Base-by-base conservation (phyloP, 2,329 filamentous ascomycete genomes). In the Monosporascus ibericus region DNA sequence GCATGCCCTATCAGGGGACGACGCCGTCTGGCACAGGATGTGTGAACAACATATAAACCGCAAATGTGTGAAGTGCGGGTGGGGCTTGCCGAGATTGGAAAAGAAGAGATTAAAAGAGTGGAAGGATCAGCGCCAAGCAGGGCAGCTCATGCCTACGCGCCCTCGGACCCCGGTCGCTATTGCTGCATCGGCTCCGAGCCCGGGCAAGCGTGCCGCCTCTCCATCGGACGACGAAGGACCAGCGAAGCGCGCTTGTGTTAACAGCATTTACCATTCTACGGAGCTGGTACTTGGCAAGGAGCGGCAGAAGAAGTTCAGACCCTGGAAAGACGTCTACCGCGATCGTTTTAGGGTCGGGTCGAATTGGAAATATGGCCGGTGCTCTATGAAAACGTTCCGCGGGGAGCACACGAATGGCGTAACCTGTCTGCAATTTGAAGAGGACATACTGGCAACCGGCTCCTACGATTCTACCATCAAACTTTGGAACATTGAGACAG, bases 21-120 rank as follows among this genome's bases (percentile, higher is more conserved):
- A 99, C 68, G 88, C 95, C 8, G 92, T 99, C 4, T 99, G 94
- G 94, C 89, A 96, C 66, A 88, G 87, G 58, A 96, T 97, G 92
- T 99, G 94, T 67, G 91, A 96, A 52, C 88, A 91, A 65, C 88
- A 91, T 66, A 91, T 91, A 58, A 86, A 90, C 63, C 77, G 87
- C 55, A 91, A 90, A 66, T 92, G 88, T 67, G 87, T 81, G 70
- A 92, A 97, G 67, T 99, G 94, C 66, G 92, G 94, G 24, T 97
- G 92, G 90, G 94, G 94, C 2, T 72, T 99, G 55, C 94, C 94
- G 17, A 73, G 95, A 52, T 74, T 99, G 48, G 94, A 99, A 65
- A 82, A 90, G 62, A 96, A 95, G 72, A 82, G 89, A 63, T 73
- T 99, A 57, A 83, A 89, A 59, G 91, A 90, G 57, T 91, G 92